Evolutionary conservation across 1,284 basidiomycete genomes (phyloP), one percentile per base, ranked within the genome.

Genomic region (Pseudozyma pruni): DNA sequence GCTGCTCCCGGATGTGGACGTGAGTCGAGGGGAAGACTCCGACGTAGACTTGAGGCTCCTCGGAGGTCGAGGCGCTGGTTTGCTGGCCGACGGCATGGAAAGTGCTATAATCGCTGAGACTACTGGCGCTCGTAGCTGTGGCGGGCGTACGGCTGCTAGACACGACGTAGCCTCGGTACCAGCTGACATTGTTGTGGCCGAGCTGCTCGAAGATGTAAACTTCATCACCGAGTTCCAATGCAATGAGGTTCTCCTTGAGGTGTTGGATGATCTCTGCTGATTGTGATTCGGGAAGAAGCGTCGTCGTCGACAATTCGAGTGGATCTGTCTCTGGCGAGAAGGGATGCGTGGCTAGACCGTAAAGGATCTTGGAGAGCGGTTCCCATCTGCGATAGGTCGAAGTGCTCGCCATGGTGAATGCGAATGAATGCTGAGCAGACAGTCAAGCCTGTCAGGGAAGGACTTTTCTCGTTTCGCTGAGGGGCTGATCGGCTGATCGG

Each of bases 21-120:
- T 94, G 92, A 4, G 91, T 90, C 0, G 91, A 90, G 1, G 94
- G 94, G 81, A 98, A 98, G 72, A 98, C 94, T 56, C 94, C 95
- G 57, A 98, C 92, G 81, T 92, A 91, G 35, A 98, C 93, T 75
- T 94, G 91, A 0, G 86, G 86, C 69, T 86, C 86, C 8, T 85
- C 85, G 16, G 56, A 57, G 40, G 53, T 29, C n/a, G 62, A 39
- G 23, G 61, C 33, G 11, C 13, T 41, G 17, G 17, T 19, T 16
- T 55, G 43, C 38, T 59, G 56, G 20, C 49, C 53, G 1, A 72
- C 41, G 14, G 52, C 59, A n/a, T 71, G 66, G 32, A 74, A 67
- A 33, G 71, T 51, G 58, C 62, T 70, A 41, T 75, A 69, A 39
- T 79, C 74, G 43, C 69, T 73, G 16, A 75, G 55, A 63, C 75